Conservation (phyloP, 2,329 filamentous ascomycete species). For the Leptographium procerum region DNA sequence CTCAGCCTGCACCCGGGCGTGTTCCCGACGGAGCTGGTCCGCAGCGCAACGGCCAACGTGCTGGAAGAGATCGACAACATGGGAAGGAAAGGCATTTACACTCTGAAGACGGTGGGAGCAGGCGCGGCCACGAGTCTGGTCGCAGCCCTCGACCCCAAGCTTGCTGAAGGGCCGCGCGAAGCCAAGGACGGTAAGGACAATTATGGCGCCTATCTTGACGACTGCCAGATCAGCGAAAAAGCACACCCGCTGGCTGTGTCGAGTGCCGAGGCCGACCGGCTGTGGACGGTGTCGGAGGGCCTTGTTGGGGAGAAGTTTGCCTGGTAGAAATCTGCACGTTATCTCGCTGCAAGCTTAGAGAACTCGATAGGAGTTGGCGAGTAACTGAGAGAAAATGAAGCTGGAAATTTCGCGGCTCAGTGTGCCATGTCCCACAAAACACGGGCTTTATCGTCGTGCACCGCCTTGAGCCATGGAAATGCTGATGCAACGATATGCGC, state of each 20-base stretch:
- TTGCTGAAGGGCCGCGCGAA: conserved; percentile 22
- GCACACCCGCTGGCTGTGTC: conserved; percentile 7
- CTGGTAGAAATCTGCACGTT: conserved; percentile 5
- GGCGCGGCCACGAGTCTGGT: conserved; percentile 30
- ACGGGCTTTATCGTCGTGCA: not conserved
- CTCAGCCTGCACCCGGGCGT: conserved; percentile 7
- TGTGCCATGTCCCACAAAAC: not conserved
- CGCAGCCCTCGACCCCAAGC: conserved; percentile 24
- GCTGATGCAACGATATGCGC: not conserved
- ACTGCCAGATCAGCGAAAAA: conserved; percentile 23
- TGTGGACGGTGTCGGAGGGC: conserved; percentile 30
- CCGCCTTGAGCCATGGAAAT: not conserved
- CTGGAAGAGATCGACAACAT: not conserved
- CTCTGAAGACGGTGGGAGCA: conserved; percentile 16
- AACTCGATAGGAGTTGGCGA: too few relatives aligned
- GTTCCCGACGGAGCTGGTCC: conserved; percentile 3
- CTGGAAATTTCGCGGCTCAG: too few relatives aligned
- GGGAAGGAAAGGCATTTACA: not conserved
- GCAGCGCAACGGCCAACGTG: not conserved
- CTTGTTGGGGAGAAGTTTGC: conserved; percentile 26
- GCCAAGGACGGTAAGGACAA: not conserved
- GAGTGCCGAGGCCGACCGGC: conserved; percentile 21
- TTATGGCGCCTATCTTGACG: conserved; percentile 21
- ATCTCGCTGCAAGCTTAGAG: too few relatives aligned
- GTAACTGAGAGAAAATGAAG: too few relatives aligned